A percentile compares a stretch with the other conserved stretches of the same genome.
Evolutionary conservation across 2,329 filamentous ascomycete genomes (phyloP).

Genomic region (Grosmannia penicillata): DNA sequence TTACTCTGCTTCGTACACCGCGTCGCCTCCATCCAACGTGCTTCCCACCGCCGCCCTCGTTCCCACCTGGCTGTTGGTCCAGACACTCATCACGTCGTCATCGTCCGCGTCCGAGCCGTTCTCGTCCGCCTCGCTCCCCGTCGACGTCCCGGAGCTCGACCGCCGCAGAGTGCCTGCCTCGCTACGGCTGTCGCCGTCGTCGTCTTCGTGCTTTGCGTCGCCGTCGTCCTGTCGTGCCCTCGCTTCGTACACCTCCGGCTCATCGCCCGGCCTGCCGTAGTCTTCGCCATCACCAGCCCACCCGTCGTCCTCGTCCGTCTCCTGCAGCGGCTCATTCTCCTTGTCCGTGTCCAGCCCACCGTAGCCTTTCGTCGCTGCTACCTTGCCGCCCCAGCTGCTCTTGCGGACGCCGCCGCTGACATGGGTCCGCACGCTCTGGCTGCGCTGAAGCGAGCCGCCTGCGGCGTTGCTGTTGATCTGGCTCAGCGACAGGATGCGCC

Average conservation of each 20-base stretch:
- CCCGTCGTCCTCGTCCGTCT: constrained; percentile 44
- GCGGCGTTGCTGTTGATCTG: constrained; percentile 71
- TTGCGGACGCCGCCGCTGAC: constrained; percentile 41
- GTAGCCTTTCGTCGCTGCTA: constrained; percentile 28
- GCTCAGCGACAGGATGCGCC: constrained; percentile 79
- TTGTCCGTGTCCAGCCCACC: constrained; percentile 36
- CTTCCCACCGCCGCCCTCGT: constrained; percentile 13
- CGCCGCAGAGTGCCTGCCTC: constrained; percentile 36
- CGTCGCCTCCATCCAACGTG: constrained; percentile 10
- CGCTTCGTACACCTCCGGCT: constrained; percentile 23
- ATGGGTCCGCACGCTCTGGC: constrained; percentile 60
- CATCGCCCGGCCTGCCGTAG: constrained; percentile 4
- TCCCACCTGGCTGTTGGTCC: constrained; percentile 28
- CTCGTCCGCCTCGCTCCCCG: constrained; percentile 10
- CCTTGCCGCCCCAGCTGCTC: constrained; percentile 49
- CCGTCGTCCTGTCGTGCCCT: constrained; percentile 8
- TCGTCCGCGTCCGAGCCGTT: constrained; percentile 19
- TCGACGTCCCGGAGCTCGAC: constrained; percentile 26
- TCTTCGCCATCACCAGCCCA: constrained; percentile 16
- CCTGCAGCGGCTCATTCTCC: constrained; percentile 29
- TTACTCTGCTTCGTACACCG: constrained; percentile 8
- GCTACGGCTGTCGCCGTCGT: constrained; percentile 20
- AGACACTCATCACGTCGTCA: constrained; percentile 27
- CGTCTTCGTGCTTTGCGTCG: constrained; percentile 3
- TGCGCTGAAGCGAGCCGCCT: constrained; percentile 52